Evolutionary conservation across 2,329 filamentous ascomycete genomes (phyloP).

Genomic region (Hypoxylon sp.): DNA sequence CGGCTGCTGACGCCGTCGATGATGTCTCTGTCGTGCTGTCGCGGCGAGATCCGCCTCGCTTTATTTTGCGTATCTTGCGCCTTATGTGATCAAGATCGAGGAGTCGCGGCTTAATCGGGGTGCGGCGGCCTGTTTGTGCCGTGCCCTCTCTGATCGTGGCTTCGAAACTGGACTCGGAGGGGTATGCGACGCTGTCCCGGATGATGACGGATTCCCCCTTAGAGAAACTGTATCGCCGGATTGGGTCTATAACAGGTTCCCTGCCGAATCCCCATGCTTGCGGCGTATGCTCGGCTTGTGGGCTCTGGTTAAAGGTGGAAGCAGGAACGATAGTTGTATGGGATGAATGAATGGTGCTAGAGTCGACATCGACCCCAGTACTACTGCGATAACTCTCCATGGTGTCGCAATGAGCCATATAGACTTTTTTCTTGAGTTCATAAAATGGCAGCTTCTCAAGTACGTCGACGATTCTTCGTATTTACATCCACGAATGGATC

Average conservation of each 20-base stretch:
- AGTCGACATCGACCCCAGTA: conserved; percentile 2
- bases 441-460: not conserved
- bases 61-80: conserved; percentile 7
- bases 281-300: not conserved
- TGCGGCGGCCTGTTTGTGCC: conserved; percentile 22
- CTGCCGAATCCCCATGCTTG: conserved; percentile 31
- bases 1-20: not conserved
- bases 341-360: conserved; percentile 4
- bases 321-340: not conserved
- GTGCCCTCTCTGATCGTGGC: conserved; percentile 32
- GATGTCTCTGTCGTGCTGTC: not conserved
- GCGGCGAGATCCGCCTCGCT: not conserved
- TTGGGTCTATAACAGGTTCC: conserved; percentile 5
- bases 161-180: conserved; percentile 36
- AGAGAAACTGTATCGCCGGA: not conserved
- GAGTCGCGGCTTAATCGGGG: conserved; percentile 26
- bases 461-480: conserved; percentile 3
- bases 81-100: conserved; percentile 27
- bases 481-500: conserved; percentile 25
- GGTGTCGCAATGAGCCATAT: not conserved
- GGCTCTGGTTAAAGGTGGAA: not conserved
- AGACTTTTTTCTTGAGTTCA: not conserved
- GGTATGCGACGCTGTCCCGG: conserved; percentile 37
- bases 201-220: conserved; percentile 27
- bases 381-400: conserved; percentile 18